Conservation (phyloP, 768 basidiomycete species). For the Tylopilus subfusipes region DNA sequence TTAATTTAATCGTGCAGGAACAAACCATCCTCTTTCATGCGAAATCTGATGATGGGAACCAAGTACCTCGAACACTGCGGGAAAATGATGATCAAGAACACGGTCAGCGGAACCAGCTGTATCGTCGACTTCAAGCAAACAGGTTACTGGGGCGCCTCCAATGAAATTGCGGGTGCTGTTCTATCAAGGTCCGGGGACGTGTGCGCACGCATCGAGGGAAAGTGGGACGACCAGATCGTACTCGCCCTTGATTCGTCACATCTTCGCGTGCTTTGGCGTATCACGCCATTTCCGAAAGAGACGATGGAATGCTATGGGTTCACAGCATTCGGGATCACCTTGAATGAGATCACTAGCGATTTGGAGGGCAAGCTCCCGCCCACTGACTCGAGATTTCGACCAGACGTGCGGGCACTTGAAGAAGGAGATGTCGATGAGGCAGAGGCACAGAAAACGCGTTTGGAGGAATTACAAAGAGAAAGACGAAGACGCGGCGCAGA, state of each 20-base stretch:
- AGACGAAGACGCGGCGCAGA: slow-evolving; percentile 62
- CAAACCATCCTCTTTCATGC: slow-evolving; percentile 83
- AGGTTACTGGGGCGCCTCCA: slow-evolving; percentile 78
- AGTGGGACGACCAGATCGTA: slow-evolving; percentile 84
- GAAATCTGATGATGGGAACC: slow-evolving; percentile 86
- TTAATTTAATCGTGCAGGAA: slow-evolving; percentile 46
- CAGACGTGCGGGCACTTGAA: slow-evolving; percentile 81
- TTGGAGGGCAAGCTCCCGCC: slow-evolving; percentile 61
- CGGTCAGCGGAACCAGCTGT: slow-evolving; percentile 51
- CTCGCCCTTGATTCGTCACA: slow-evolving; percentile 63
- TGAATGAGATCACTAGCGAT: slow-evolving; percentile 76
- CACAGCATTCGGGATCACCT: slow-evolving; percentile 71
- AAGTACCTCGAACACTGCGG: slow-evolving; percentile 88
- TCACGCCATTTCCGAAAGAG: slow-evolving; percentile 69
- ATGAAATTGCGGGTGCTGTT: slow-evolving; percentile 64
- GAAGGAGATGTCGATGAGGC: slow-evolving; percentile 69
- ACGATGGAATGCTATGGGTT: slow-evolving; percentile 76
- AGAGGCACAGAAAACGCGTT: slow-evolving; percentile 64
- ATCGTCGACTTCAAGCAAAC: slow-evolving; percentile 83
- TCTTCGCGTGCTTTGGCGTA: slow-evolving; percentile 76
- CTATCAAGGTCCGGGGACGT: slow-evolving; percentile 50
- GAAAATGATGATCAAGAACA: slow-evolving; percentile 71
- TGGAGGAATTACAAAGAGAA: slow-evolving; percentile 77
- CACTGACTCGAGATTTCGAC: slow-evolving; percentile 79
- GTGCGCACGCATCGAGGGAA: slow-evolving; percentile 71